Base-by-base conservation (phyloP, 768 basidiomycete species). In the Brasilioporus rufonigricans region DNA sequence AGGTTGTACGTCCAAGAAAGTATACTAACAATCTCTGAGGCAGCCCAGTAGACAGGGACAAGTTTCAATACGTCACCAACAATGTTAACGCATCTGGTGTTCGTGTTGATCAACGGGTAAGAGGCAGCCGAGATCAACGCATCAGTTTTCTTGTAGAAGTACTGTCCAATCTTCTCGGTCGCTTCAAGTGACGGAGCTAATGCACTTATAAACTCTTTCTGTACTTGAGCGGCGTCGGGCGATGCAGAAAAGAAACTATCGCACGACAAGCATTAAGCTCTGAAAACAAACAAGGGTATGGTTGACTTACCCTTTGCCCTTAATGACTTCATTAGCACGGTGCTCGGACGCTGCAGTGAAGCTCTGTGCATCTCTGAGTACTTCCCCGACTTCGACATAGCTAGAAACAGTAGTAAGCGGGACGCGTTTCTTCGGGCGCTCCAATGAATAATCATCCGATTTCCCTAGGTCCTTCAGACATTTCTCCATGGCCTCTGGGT, bases 11-110 rank as follows among this genome's bases (percentile, higher is more conserved):
- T 29, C 29, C 27, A 8, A 6, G 5, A 38, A 29, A 31, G 19
- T 10, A 41, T 3, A 75, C 85, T 44, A 56, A 91, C 91, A 32
- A 93, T 71, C 44, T 90, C 84, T 21, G 72, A 66, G 9, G 88
- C 84, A 26, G 77, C 82, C 88, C 90, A 93, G 57, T 80, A 71
- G 24, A 90, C 70, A 12, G 91, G 85, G 1, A 87, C 77, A 33
- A 74, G 63, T 64, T 80, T 85, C 55, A 91, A 63, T 9, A 92
- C 87, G 59, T 88, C 81, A 16, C 78, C 77, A 13, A 87, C 84
- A 45, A 93, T 71, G 63, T 93, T 87, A 18, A 91, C 77, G 38
- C 76, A 78, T 26, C 65, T 73, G 6, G 73, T 73, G 35, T 80
- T 77, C 23, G 77, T 72, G n/a, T 81, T 83, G 14, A 86, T 78